Percentiles rank a stretch among this genome's conserved stretches.
phyloP scores from a whole-genome alignment of 2,329 filamentous ascomycete genomes.

The Paecilomyces niveus region DNA sequence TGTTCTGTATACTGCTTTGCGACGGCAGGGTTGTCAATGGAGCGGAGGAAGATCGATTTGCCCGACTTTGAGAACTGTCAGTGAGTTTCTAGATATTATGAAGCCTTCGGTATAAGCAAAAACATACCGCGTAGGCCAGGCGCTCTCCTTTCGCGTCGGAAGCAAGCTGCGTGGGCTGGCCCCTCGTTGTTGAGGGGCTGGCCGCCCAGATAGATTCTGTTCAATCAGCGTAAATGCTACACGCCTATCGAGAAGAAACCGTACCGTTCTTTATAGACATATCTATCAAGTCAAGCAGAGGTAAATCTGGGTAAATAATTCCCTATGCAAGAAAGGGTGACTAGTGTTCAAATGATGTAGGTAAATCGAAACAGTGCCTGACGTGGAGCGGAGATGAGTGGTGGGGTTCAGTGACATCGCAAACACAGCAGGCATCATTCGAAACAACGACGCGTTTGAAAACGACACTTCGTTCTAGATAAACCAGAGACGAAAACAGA shows the following conservation, averaged over 20 bases:
- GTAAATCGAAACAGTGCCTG: neutral
- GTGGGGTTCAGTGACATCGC: neutral
- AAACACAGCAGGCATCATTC: neutral
- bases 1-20: slow-evolving; percentile 90
- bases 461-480: neutral
- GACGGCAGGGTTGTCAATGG: slow-evolving; percentile 79
- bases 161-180: slow-evolving; percentile 82
- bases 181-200: slow-evolving; percentile 72
- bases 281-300: slow-evolving; percentile 4
- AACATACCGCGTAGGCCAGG: slow-evolving; percentile 83
- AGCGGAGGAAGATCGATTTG: slow-evolving; percentile 93
- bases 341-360: neutral
- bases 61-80: slow-evolving; percentile 56
- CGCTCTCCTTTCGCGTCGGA: slow-evolving; percentile 83
- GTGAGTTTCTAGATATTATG: neutral
- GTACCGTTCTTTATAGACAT: slow-evolving; percentile 43
- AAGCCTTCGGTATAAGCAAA: neutral
- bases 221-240: neutral
- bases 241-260: neutral
- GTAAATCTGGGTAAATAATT: slow-evolving; percentile 2
- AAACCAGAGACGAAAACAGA: neutral
- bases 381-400: neutral
- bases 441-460: neutral
- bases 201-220: slow-evolving; percentile 73
- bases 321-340: neutral